Evolutionary conservation across 2,329 filamentous ascomycete genomes (phyloP).

Genomic region (Harringtonia lauricola): DNA sequence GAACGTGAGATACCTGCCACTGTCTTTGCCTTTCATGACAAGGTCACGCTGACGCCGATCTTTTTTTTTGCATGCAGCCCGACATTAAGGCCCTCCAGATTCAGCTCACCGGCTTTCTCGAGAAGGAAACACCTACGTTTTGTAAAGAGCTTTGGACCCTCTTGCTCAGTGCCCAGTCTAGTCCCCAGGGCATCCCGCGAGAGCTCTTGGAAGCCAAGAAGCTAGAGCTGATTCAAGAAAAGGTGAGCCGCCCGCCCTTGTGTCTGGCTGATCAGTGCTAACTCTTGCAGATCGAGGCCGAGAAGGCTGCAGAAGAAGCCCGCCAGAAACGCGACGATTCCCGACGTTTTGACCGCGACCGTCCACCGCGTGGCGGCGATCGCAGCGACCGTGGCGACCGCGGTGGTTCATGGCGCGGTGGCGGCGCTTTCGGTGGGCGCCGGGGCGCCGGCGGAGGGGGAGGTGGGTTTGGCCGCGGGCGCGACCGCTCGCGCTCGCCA

Average conservation of each 20-base stretch:
- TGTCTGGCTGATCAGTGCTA: background rate
- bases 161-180: slow-evolving; percentile 79
- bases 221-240: slow-evolving; percentile 84
- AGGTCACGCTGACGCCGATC: background rate
- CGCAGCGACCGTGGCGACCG: slow-evolving; percentile 28
- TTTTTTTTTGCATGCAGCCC: slow-evolving; percentile 43
- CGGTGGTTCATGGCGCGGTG: slow-evolving; percentile 43
- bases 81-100: slow-evolving; percentile 95
- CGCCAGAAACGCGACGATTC: slow-evolving; percentile 57
- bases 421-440: slow-evolving; percentile 40
- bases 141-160: slow-evolving; percentile 92
- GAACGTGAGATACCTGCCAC: slow-evolving; percentile 47
- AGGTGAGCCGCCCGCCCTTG: slow-evolving; percentile 42
- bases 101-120: slow-evolving; percentile 86
- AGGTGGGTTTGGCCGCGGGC: slow-evolving; percentile 32
- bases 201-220: slow-evolving; percentile 96
- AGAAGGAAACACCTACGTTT: slow-evolving; percentile 79
- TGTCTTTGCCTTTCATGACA: background rate
- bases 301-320: slow-evolving; percentile 67
- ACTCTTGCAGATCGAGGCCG: slow-evolving; percentile 59
- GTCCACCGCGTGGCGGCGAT: slow-evolving; percentile 30
- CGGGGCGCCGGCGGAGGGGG: slow-evolving; percentile 29
- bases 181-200: slow-evolving; percentile 83
- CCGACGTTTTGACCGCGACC: slow-evolving; percentile 30
- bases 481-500: slow-evolving; percentile 37